phyloP scores from a whole-genome alignment of 2,329 filamentous ascomycete species.

The Apiospora kogelbergensis region DNA sequence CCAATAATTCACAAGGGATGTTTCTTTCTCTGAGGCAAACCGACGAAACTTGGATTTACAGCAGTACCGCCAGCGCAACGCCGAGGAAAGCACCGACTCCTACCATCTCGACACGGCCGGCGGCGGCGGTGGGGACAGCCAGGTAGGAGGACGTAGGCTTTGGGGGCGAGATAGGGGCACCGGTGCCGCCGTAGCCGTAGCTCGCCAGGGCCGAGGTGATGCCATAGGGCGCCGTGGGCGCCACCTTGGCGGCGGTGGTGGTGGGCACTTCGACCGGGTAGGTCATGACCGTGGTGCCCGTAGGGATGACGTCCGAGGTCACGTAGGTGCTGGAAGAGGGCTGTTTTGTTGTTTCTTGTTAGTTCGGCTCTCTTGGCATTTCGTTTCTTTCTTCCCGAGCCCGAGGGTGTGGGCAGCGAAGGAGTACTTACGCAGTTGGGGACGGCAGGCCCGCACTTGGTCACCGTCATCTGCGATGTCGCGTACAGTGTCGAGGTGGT shows the following conservation, averaged over 20 bases:
- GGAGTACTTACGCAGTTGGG: not conserved
- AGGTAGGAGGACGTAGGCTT: not conserved
- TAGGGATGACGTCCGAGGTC: not conserved
- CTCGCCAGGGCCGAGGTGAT: not conserved
- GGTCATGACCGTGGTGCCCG: not conserved
- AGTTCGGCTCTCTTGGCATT: no score
- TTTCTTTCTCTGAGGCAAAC: not conserved
- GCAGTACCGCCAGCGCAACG: not conserved
- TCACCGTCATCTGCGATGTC: not conserved
- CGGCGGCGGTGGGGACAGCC: not conserved
- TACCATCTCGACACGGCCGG: not conserved
- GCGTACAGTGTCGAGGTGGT: not conserved
- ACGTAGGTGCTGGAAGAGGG: slow-evolving; percentile 2
- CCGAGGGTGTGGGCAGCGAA: no score
- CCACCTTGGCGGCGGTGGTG: not conserved
- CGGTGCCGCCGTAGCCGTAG: not conserved
- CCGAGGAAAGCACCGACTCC: not conserved
- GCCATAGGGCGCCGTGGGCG: not conserved
- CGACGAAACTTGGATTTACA: no score
- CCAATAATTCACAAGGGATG: no score
- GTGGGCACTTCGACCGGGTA: not conserved
- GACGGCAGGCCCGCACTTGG: not conserved
- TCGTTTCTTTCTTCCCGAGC: no score
- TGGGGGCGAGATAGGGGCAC: not conserved
- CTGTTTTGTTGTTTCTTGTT: not conserved